Evolutionary conservation across 805 yeast genomes (phyloP), one percentile per base, ranked within the genome.

Genomic region (Blastobotrys chiropterorum): DNA sequence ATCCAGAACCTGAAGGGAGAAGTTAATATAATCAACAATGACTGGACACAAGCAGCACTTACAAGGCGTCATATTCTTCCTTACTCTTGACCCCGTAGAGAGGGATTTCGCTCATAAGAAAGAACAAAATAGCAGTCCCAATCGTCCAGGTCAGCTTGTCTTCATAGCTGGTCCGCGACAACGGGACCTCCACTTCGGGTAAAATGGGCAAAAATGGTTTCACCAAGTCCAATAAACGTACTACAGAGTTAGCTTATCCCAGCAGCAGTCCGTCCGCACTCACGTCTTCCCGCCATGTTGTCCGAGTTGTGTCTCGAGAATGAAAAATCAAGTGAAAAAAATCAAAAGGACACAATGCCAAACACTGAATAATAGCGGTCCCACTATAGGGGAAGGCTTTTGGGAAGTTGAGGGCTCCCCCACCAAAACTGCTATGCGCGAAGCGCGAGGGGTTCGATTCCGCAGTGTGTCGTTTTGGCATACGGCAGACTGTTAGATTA

Each of bases 141-240:
- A 94, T 96, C 3, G 96, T 88, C 95, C 95, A 90, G 81, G 88
- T 83, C 57, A 89, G 74, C 61, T 85, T 81, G 72, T 90, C 97
- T 68, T 86, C 86, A 72, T 85, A 86, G 41, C 90, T 40, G 13
- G 57, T 57, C 47, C 48, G 26, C 67, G 95, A 81, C 67, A 87
- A 89, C 17, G 97, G 97, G 14, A 90, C 85, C 62, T 85, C 81
- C 43, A 90, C 94, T 73, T 90, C 97, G 38, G 97, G 97, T 55
- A 90, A 75, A 68, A 82, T 84, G 38, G 95, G 85, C 62, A 86
- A 77, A 68, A 90, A 87, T 20, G 97, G 97, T 68, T 86, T 87
- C 64, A 88, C 95, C 63, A 89, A 78, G 68, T 90, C 97, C 68
- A 90, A 77, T 57, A 88, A 58, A 39, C 72, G 70, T 55, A 68